Base-by-base conservation (phyloP, 495 filamentous ascomycete genomes). In the Aspergillus olivimuriae region DNA sequence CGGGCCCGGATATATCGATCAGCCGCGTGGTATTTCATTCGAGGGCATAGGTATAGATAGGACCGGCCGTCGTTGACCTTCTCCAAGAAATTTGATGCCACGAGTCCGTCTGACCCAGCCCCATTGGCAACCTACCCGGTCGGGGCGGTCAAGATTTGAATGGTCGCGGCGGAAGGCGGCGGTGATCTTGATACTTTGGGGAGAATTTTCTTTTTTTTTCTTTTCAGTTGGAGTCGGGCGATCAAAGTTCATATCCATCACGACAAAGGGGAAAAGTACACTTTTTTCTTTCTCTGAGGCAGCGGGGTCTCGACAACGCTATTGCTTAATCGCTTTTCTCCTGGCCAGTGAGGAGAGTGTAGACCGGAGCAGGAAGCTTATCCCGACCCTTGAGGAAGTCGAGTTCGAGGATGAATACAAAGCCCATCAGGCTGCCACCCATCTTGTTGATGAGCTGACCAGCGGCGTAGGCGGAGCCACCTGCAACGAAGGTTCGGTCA, bases 381-480 rank as follows among this genome's bases (percentile, higher is more conserved):
- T 86, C 84, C 46, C 89, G 78, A 41, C 92, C 92, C 56, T 96
- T 85, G 37, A 99, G 78, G 70, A 94, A 91, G 54, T 89, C 86
- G 46, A 99, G 83, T 66, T 99, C 94, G 58, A 99, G 82, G 53
- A 99, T 82, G 73, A 99, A 97, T 46, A 95, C 69, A 64, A 89
- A 97, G 47, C 86, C 89, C 28, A 95, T 70, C 23, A 96, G 68
- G 28, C 76, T 73, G n/a, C 88, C 92, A 39, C 87, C 87, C 46
- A 92, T 77, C 63, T 89, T 78, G 68, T 81, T 74, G 52, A 97
- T 87, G 45, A 99, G 79, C 41, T 83, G 68, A 22, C 88, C 92
- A 2, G 87, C 90, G 39, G 92, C 92, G 43, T 78, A 81, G 33
- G 92, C 92, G 51, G 88, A 95, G 52, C 92, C 92, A 66, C 89